These are phyloP conservation scores for Sarocladiaceae sp. DNA, from an alignment of 2,329 filamentous ascomycete genomes.

Conservation along the genomic window DNA sequence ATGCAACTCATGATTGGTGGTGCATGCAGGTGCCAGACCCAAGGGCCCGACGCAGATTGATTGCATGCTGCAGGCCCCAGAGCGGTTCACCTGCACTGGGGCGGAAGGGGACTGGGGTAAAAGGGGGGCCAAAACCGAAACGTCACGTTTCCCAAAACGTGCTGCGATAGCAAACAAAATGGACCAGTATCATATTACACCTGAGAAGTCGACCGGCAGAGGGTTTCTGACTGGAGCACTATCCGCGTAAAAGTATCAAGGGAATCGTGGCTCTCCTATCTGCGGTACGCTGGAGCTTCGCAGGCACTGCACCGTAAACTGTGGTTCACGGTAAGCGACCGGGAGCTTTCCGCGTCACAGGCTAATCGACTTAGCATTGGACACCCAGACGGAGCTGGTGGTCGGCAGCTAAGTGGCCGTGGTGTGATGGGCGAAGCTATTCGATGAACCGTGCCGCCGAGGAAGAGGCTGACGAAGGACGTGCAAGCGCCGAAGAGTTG, in stretches of 20 bases:
- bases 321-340: not conserved
- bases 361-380: not conserved
- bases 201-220: too few species aligned
- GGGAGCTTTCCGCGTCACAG: not conserved
- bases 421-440: not conserved
- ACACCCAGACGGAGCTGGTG: not conserved
- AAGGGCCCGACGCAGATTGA: not conserved
- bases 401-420: not conserved
- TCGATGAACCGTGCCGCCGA: not conserved
- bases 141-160: not conserved
- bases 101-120: not conserved
- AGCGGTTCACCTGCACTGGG: not conserved
- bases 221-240: too few species aligned
- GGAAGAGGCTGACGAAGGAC: not conserved
- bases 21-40: not conserved
- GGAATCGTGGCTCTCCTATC: too few species aligned
- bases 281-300: too few species aligned
- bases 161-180: too few species aligned
- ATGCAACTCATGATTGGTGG: not conserved
- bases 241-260: too few species aligned
- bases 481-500: not conserved
- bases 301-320: too few species aligned
- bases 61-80: not conserved
- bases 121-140: not conserved
- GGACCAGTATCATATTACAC: too few species aligned